Evolutionary conservation across 352 stramenopile genomes (phyloP).

Genomic region (Halophytophthora polymorphica): DNA sequence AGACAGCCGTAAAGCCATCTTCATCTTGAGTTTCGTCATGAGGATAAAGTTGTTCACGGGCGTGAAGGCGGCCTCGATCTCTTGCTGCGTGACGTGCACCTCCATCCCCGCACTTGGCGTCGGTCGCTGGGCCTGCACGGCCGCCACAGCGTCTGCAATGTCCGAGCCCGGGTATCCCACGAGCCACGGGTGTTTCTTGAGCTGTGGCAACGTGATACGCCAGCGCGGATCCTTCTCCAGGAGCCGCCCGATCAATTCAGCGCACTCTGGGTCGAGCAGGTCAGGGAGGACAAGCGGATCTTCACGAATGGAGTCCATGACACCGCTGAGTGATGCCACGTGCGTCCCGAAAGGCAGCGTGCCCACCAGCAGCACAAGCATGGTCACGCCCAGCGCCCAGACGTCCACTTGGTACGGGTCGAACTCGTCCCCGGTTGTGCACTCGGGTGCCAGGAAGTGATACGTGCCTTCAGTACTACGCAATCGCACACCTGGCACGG

Average conservation of each 20-base stretch:
- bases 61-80: conserved; percentile 76
- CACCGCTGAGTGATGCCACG: conserved; percentile 46
- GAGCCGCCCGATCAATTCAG: conserved; percentile 38
- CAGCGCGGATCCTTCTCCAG: conserved; percentile 56
- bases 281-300: conserved; percentile 42
- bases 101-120: conserved; percentile 1
- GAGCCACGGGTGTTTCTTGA: conserved; percentile 58
- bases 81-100: conserved; percentile 51
- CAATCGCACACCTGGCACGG: conserved; percentile 17
- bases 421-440: conserved; percentile 70
- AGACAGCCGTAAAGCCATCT: conserved; percentile 54
- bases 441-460: conserved; percentile 83
- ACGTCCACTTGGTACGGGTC: conserved; percentile 79
- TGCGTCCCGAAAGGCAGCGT: conserved; percentile 67
- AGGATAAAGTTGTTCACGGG: conserved; percentile 82
- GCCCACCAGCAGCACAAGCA: conserved; percentile 68
- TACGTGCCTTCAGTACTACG: conserved; percentile 87
- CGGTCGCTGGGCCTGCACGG: neutral
- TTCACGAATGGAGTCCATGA: conserved; percentile 73
- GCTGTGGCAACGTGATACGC: conserved; percentile 52
- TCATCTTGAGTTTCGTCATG: conserved; percentile 76
- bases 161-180: neutral
- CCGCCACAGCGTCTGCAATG: neutral
- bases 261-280: conserved; percentile 39
- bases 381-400: conserved; percentile 80